These are phyloP conservation scores for Coniella lustricola DNA, from an alignment of 2,329 filamentous ascomycete genomes.

Conservation along the genomic window DNA sequence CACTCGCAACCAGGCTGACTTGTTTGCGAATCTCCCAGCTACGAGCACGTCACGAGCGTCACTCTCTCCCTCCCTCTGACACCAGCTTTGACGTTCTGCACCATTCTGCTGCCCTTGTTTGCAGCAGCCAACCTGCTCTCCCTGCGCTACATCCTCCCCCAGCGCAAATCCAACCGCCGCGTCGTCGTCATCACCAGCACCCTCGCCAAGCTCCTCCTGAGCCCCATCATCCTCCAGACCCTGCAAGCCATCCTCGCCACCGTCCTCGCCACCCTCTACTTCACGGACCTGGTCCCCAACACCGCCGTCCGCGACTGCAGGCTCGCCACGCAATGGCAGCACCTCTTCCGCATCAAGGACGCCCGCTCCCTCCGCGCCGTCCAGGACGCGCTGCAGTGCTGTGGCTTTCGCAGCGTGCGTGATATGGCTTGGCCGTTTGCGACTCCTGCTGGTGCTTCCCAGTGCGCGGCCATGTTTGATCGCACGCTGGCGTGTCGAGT, in stretches of 20 bases:
- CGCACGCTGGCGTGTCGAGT: conserved; percentile 41
- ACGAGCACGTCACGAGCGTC: conserved; percentile 31
- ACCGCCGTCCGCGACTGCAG: conserved; percentile 36
- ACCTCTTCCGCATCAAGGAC: conserved; percentile 46
- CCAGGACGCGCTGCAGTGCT: conserved; percentile 61
- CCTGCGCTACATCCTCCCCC: conserved; percentile 27
- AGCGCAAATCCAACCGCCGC: conserved; percentile 14
- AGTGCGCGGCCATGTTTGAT: conserved; percentile 40
- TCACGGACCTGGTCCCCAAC: conserved; percentile 29
- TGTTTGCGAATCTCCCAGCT: conserved; percentile 21
- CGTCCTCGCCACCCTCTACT: conserved; percentile 38
- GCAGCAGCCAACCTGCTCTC: conserved; percentile 30
- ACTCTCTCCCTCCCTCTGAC: conserved; percentile 35
- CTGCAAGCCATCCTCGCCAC: conserved; percentile 36
- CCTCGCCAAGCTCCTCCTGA: conserved; percentile 20
- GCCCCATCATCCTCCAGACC: conserved; percentile 31
- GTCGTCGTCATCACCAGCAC: conserved; percentile 1
- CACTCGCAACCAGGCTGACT: background rate
- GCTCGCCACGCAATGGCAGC: conserved; percentile 50
- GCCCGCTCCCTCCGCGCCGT: conserved; percentile 45
- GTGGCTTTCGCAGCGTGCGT: conserved; percentile 49
- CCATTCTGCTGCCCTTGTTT: conserved; percentile 34
- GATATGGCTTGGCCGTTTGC: conserved; percentile 61
- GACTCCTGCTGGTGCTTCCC: conserved; percentile 13
- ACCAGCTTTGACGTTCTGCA: conserved; percentile 28